Evolutionary conservation across 1,284 basidiomycete genomes (phyloP).

Genomic region (Filobasidium uniguttulatum): DNA sequence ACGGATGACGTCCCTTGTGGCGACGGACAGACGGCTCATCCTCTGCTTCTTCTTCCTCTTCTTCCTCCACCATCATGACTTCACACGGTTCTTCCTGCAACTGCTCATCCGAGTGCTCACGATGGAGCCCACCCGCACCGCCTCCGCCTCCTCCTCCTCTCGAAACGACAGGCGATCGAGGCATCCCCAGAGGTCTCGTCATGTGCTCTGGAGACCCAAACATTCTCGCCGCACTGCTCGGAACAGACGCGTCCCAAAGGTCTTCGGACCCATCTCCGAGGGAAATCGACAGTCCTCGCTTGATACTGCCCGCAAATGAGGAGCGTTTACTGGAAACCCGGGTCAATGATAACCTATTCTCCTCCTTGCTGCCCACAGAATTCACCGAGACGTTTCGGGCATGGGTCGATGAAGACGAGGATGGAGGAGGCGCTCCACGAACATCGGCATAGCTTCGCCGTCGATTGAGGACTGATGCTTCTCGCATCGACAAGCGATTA

Average conservation of each 20-base stretch:
- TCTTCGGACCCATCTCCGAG: constrained; percentile 7
- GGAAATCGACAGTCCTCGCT: constrained; percentile 12
- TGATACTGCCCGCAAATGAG: constrained; percentile 12
- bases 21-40: too few species aligned
- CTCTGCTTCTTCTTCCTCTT: too few species aligned
- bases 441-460: constrained; percentile 19
- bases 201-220: constrained; percentile 1
- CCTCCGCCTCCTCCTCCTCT: not conserved
- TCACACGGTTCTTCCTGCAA: not conserved
- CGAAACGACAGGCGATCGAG: not conserved
- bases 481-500: constrained; percentile 18
- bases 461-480: constrained; percentile 25
- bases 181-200: not conserved
- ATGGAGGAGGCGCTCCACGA: not conserved
- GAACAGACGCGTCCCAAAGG: not conserved
- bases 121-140: not conserved
- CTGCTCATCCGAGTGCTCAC: not conserved
- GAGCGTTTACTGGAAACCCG: constrained; percentile 8
- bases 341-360: not conserved
- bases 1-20: too few species aligned
- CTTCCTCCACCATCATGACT: too few species aligned
- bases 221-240: not conserved
- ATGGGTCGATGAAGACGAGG: constrained; percentile 2
- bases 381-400: too few species aligned
- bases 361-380: not conserved